A percentile compares a stretch with the other conserved stretches of the same genome.
Evolutionary conservation across 139 green algal genomes (phyloP).

Genomic region (Eudorina sp.): DNA sequence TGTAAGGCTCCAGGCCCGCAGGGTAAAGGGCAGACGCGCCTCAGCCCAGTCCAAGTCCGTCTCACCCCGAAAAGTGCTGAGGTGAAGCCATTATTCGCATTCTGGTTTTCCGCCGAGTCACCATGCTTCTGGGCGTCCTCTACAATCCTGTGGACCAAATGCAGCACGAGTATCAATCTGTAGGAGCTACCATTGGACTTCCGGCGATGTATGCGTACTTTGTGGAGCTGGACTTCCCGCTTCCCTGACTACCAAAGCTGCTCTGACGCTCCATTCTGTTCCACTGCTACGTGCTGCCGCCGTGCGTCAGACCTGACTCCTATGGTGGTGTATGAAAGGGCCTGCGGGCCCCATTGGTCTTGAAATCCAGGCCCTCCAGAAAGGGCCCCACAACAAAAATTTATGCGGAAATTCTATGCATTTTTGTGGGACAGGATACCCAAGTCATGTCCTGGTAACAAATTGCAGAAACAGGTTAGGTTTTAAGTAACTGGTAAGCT

Average conservation of each 20-base stretch:
- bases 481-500: no score
- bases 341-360: not conserved
- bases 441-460: no score
- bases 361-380: not conserved
- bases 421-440: not conserved
- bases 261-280: conserved; percentile 56
- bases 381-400: not conserved
- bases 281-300: not conserved
- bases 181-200: not conserved
- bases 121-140: conserved; percentile 55
- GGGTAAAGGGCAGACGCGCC: not conserved
- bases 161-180: not conserved
- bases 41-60: no score
- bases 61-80: conserved; percentile 41
- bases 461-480: no score
- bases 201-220: conserved; percentile 39
- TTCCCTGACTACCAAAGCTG: conserved; percentile 50
- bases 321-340: not conserved
- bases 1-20: no score
- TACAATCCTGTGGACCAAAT: conserved; percentile 18
- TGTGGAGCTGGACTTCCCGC: conserved; percentile 29
- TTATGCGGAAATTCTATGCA: not conserved
- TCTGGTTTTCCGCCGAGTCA: conserved; percentile 15
- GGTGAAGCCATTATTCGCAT: conserved; percentile 8
- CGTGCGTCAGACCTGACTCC: not conserved